phyloP scores from a whole-genome alignment of 441 rosid genomes.

The Oxalis stricta region DNA sequence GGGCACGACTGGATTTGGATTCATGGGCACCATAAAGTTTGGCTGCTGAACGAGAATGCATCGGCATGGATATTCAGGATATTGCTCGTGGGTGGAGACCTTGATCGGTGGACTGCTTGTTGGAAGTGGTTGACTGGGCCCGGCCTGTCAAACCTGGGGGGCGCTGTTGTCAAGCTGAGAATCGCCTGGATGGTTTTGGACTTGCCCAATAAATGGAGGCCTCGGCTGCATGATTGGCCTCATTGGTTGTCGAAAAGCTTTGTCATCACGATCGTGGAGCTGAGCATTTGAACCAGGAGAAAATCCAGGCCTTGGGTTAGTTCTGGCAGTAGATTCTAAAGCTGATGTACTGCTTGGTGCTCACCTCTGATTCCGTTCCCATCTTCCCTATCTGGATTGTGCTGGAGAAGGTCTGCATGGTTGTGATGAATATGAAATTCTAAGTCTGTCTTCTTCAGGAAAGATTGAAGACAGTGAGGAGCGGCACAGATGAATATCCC shows the following conservation, averaged over 20 bases:
- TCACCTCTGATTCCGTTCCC: conserved; percentile 49
- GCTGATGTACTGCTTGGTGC: conserved; percentile 51
- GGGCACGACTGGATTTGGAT: conserved; percentile 37
- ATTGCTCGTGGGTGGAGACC: conserved; percentile 32
- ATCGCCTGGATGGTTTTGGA: conserved; percentile 33
- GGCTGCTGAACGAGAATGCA: conserved; percentile 63
- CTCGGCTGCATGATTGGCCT: conserved; percentile 43
- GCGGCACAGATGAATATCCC: conserved; percentile 96
- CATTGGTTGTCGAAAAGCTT: conserved; percentile 28
- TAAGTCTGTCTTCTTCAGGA: conserved; percentile 59
- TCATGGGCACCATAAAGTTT: conserved; percentile 44
- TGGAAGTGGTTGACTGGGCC: conserved; percentile 26
- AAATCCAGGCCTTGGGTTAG: conserved; percentile 32
- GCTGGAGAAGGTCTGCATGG: conserved; percentile 52
- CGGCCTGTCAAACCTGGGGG: conserved; percentile 52
- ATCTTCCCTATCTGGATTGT: conserved; percentile 52
- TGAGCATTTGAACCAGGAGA: conserved; percentile 46
- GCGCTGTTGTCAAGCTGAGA: conserved; percentile 31
- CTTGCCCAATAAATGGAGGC: conserved; percentile 43
- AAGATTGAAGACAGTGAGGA: conserved; percentile 88
- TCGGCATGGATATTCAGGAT: conserved; percentile 43
- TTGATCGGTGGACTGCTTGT: conserved; percentile 19
- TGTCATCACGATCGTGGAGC: conserved; percentile 49
- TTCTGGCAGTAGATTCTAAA: conserved; percentile 61
- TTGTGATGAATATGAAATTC: conserved; percentile 61